Evolutionary conservation across 306 rosid genomes (phyloP), one percentile per base, ranked within the genome.

Genomic region (Vachellia collinsii): DNA sequence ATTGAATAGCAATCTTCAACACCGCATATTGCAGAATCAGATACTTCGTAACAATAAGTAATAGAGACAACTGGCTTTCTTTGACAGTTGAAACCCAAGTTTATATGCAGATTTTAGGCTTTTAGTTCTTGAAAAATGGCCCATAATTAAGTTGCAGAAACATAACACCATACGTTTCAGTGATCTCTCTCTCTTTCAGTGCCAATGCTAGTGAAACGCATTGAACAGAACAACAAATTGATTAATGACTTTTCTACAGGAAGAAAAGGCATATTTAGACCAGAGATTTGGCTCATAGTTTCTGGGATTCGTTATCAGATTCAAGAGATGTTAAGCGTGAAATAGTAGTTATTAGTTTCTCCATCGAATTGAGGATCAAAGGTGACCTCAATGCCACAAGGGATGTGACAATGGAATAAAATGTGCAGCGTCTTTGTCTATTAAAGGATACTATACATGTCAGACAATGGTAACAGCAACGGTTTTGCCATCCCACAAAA

Each of bases 1-100:
- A 29, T 29, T 29, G 34, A 29, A 29, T 29, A 29, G 34, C 34
- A 29, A 29, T 29, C 2, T 29, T 29, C 34, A 0, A 29, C 34
- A 29, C 34, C 34, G 34, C 34, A 29, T 1, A 64, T 64, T 34
- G 43, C 80, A 74, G 75, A 74, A 74, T 77, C 76, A 19, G 65
- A 34, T 63, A 34, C 1, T 5, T 12, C 34, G n/a, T 12, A 63
- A 63, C 41, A 62, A 1, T 25, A 29, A 11, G 36, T 11, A 61
- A 25, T 17, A 61, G 66, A 7, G 37, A 58, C 23, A 2, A 58
- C 10, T 11, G 64, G 17, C 48, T 12, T 44, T 44, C 50, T 44
- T 44, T 11, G 50, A 44, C 10, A 11, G 10, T 44, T 11, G 50
- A 44, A 44, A 11, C 4, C 50, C 50, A 44, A 44, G 50, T 44